phyloP scores from a whole-genome alignment of 1,284 basidiomycete genomes.

The Cutaneotrichosporon sp. region DNA sequence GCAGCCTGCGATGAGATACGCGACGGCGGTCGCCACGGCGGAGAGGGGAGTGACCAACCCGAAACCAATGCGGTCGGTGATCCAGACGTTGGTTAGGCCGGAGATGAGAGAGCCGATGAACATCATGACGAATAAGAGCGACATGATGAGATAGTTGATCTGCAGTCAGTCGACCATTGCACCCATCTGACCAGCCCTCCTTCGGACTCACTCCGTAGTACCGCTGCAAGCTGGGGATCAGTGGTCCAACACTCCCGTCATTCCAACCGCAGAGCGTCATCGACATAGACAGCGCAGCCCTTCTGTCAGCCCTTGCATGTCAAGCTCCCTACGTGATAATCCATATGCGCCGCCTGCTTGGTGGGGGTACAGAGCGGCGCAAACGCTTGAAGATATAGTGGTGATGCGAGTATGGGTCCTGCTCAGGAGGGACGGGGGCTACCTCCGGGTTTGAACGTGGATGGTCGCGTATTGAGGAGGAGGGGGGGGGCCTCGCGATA shows the following conservation, averaged over 20 bases:
- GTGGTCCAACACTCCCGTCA: conserved; percentile 14
- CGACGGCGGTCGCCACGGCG: conserved; percentile 6
- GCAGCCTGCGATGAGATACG: conserved; percentile 9
- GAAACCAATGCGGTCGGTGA: conserved; percentile 59
- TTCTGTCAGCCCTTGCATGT: not conserved
- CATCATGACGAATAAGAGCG: conserved; percentile 10
- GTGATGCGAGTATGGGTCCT: not conserved
- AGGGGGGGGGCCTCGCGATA: too few relatives aligned
- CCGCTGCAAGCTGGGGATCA: conserved; percentile 17
- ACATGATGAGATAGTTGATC: conserved; percentile 22
- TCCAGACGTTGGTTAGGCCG: conserved; percentile 51
- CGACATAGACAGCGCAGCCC: conserved; percentile 8
- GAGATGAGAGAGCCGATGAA: conserved; percentile 11
- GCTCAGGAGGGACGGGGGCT: not conserved
- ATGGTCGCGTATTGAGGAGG: not conserved
- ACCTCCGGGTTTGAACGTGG: not conserved
- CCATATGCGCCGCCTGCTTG: not conserved
- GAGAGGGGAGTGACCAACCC: conserved; percentile 52
- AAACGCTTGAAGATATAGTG: conserved; percentile 12
- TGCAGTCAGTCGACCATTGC: not conserved
- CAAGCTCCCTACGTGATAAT: not conserved
- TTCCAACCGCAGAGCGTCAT: conserved; percentile 22
- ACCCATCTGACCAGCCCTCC: not conserved
- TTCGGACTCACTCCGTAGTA: conserved; percentile 18
- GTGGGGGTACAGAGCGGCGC: conserved; percentile 11